phyloP scores from a whole-genome alignment of 805 yeast genomes.

The Cyberlindnera euphorbiiphila region DNA sequence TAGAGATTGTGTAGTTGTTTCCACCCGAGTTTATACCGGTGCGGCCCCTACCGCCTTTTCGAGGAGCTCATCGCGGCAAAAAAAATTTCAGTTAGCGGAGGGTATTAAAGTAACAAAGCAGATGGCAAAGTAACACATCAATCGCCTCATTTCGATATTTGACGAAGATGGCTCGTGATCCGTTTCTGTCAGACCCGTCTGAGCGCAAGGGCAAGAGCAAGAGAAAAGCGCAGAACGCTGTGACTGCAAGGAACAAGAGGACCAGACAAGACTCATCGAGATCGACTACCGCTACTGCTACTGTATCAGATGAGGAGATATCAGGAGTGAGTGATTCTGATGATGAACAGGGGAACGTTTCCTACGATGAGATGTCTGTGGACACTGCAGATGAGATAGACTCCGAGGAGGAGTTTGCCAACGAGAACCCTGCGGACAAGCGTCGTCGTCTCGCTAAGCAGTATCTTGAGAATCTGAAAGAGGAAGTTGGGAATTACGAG shows the following conservation, averaged over 20 bases:
- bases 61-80: constrained; percentile 8
- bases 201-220: constrained; percentile 33
- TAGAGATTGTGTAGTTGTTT: not conserved
- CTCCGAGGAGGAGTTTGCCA: constrained; percentile 68
- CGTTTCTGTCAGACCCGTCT: constrained; percentile 60
- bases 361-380: constrained; percentile 23
- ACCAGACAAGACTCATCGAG: constrained; percentile 7
- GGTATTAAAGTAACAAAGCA: not conserved
- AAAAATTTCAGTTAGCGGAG: constrained; percentile 5
- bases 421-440: constrained; percentile 87
- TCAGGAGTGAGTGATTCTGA: constrained; percentile 49
- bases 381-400: constrained; percentile 40
- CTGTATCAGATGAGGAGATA: constrained; percentile 47
- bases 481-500: constrained; percentile 46
- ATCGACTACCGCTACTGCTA: not conserved
- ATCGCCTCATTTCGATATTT: too few relatives aligned
- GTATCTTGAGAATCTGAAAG: constrained; percentile 74
- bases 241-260: constrained; percentile 15
- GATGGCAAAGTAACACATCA: not conserved
- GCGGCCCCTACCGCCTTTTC: constrained; percentile 6
- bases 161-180: constrained; percentile 58
- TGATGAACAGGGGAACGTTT: constrained; percentile 41
- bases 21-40: not conserved
- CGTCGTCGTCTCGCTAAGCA: constrained; percentile 92
- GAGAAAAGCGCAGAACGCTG: constrained; percentile 13